Base-by-base conservation (phyloP, 2,329 filamentous ascomycete species). In the Scleromitrula shiraiana region DNA sequence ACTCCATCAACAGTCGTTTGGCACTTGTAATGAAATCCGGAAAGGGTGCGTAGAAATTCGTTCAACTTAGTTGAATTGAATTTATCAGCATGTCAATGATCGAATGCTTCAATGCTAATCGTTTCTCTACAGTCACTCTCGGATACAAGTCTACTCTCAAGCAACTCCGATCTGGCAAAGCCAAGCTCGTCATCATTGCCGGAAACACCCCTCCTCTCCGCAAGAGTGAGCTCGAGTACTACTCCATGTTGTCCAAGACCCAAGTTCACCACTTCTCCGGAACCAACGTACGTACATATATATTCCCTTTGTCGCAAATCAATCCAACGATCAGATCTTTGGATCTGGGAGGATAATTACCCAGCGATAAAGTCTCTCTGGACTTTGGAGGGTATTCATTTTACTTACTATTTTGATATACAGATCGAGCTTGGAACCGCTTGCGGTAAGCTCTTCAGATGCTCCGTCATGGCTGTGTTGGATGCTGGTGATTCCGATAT, bases 401-500 rank as follows among this genome's bases (percentile, higher is more conserved):
- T 55, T 54, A 54, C 53, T 70, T 60, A 79, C 80, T 83, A 75
- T 84, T 78, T 66, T 63, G 67, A 51, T 17, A 36, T 67, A 70
- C 71, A 97, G 90, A 96, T 97, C 69, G 93, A 97, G 78, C 81
- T 98, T 61, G 93, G 93, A 67, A 97, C 90, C 68, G 90, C 89
- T 63, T 96, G 90, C 77, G 93, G 93, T 79, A 97, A 97, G 80
- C 85, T 98, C 69, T 98, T 95, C 85, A 82, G 89, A 64, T 95
- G 88, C 83, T 91, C 88, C 62, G 95, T 90, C 73, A 94, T 98
- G 86, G 84, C 90, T 64, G 85, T 97, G 68, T 77, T 97, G 61
- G 93, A 98, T 74, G 89, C 90, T 69, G 93, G 91, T 82, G 86
- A 97, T 82, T 95, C 88, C 62, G 93, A 98, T 74, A 98, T 98